Conservation (phyloP, 139 green algal genomes). For the Picochlorum sp. region DNA sequence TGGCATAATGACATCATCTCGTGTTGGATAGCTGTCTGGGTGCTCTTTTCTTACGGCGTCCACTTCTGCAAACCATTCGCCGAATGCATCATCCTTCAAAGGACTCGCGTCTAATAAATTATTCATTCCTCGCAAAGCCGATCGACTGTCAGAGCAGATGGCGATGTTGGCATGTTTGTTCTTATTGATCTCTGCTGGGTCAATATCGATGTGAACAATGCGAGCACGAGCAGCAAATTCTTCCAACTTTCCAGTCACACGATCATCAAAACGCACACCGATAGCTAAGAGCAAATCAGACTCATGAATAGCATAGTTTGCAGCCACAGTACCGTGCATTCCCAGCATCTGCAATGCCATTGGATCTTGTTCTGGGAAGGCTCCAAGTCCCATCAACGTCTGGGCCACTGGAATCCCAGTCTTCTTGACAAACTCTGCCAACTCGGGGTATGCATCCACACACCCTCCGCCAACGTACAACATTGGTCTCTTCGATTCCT, state of each 20-base stretch:
- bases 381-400: slow-evolving; percentile 95
- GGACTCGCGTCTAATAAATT: slow-evolving; percentile 31
- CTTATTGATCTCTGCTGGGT: slow-evolving; percentile 98
- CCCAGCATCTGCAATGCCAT: slow-evolving; percentile 90
- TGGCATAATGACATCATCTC: slow-evolving; percentile 88
- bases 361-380: slow-evolving; percentile 50
- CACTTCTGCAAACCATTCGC: slow-evolving; percentile 56
- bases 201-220: slow-evolving; percentile 98
- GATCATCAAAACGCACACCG: slow-evolving; percentile 98
- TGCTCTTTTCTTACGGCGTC: slow-evolving; percentile 59
- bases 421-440: slow-evolving; percentile 68
- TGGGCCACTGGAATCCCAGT: slow-evolving; percentile 80
- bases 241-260: slow-evolving; percentile 96
- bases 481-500: slow-evolving; percentile 48
- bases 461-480: slow-evolving; percentile 88
- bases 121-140: slow-evolving; percentile 56
- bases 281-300: slow-evolving; percentile 91
- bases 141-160: slow-evolving; percentile 70
- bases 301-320: slow-evolving; percentile 94
- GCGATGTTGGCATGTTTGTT: slow-evolving; percentile 95
- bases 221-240: slow-evolving; percentile 77
- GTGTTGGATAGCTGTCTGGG: slow-evolving; percentile 77
- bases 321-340: slow-evolving; percentile 97
- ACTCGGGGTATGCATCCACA: slow-evolving; percentile 65
- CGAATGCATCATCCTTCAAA: slow-evolving; percentile 15